Evolutionary conservation across 2,329 filamentous ascomycete species (phyloP), one percentile per base, ranked within the genome.

Genomic region (Tolypocladium sp.): DNA sequence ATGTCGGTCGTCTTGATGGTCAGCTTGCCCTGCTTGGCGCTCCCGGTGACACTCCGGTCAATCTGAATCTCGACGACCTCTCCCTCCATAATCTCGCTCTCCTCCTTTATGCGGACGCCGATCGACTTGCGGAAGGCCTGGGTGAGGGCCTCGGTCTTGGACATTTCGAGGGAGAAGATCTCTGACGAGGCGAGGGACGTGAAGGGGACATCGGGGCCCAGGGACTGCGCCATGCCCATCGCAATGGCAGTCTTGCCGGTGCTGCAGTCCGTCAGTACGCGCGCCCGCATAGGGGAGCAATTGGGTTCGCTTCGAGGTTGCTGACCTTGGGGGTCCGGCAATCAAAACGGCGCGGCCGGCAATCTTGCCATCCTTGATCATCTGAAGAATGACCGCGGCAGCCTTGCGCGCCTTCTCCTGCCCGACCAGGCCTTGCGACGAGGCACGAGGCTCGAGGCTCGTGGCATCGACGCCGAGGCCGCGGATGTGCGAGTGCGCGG

Each of bases 1-100:
- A 99, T 99, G 74, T 99, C 94, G 60, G 93, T 97, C 13, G 94
- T 99, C 79, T 99, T 99, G 79, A 99, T 96, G 25, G 94, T 99
- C 64, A 99, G 87, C 77, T 99, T 99, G 70, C 94, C 94, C 81
- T 97, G 93, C 81, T 97, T 99, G 70, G 94, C 95, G 66, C 90
- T 91, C 55, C 94, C 94, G 17, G 94, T 97, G 58, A 99, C 91
- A 69, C 92, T 97, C 66, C 94, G 86, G 75, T 99, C 94, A 63
- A 97, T 97, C 76, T 97, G 93, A 62, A 99, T 97, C 77, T 99
- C 93, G 30, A 99, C 93, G 1, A 99, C 94, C 75, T 99, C 94
- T 68, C 94, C 94, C 79, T 99, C 94, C 77, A 99, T 99, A 66
- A 99, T 95, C 74, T 99, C 94, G 69, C 91, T 97, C 79, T 99